These are phyloP conservation scores for Litsea cubeba DNA, from an alignment of 164 flowering plant species.

Conservation along the genomic window DNA sequence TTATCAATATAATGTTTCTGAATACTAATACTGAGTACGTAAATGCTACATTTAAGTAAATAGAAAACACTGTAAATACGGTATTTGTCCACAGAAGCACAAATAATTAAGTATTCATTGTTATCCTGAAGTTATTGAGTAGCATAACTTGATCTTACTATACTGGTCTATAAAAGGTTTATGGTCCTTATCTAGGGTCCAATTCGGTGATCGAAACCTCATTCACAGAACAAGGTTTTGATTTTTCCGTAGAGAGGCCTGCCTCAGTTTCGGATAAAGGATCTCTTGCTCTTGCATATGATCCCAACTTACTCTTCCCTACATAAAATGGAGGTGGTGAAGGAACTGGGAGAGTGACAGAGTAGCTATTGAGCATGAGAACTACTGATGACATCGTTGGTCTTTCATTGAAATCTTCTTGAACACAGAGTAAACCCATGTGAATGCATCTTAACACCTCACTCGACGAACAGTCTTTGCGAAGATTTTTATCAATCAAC, in stretches of 20 bases:
- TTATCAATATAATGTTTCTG: too few relatives aligned
- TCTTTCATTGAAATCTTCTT: constrained; percentile 2
- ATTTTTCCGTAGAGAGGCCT: neutral
- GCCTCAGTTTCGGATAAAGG: neutral
- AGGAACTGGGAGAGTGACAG: constrained; percentile 24
- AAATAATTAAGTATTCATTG: too few relatives aligned
- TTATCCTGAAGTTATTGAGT: too few relatives aligned
- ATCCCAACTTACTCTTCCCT: constrained; percentile 1
- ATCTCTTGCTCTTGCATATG: too few relatives aligned
- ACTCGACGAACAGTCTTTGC: neutral
- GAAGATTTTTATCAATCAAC: neutral
- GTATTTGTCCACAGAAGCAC: too few relatives aligned
- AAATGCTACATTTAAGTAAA: too few relatives aligned
- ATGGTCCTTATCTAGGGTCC: neutral
- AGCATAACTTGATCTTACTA: too few relatives aligned
- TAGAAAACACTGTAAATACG: too few relatives aligned
- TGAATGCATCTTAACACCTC: constrained; percentile 12
- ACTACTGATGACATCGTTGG: neutral
- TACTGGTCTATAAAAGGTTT: too few relatives aligned
- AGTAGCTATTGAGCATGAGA: constrained; percentile 19
- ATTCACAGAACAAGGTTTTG: neutral
- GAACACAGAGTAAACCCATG: constrained; percentile 8
- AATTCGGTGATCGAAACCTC: neutral
- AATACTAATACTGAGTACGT: too few relatives aligned
- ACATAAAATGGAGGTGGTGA: constrained; percentile 23